A percentile compares a stretch with the other conserved stretches of the same genome.
Evolutionary conservation across 192 early-diverging fungal species (phyloP).

Genomic region (Mortierella antarctica): DNA sequence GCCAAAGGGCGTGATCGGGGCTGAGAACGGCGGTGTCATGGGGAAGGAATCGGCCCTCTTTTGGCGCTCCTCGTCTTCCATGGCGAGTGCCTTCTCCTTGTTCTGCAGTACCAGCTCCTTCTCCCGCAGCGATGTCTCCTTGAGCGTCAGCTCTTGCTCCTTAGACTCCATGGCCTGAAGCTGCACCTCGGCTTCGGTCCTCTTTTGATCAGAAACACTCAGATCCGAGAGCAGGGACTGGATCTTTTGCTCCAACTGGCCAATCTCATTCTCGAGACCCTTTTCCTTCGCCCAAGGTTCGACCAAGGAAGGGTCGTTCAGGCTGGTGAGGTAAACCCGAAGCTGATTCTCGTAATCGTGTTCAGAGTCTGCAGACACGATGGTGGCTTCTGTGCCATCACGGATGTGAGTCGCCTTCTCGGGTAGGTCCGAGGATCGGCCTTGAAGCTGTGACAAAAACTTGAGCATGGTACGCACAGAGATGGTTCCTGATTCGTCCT

Average conservation of each 20-base stretch:
- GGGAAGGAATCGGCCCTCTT: conserved; percentile 12
- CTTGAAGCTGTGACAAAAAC: conserved; percentile 50
- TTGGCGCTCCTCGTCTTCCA: conserved; percentile 10
- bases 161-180: conserved; percentile 36
- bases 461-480: conserved; percentile 49
- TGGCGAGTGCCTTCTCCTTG: conserved; percentile 13
- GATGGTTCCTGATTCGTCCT: conserved; percentile 15
- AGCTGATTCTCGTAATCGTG: conserved; percentile 22
- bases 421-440: background rate
- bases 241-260: conserved; percentile 34
- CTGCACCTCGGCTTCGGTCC: conserved; percentile 19
- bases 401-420: conserved; percentile 15
- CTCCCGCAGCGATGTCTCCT: background rate
- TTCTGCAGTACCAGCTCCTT: conserved; percentile 17
- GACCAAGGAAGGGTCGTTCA: conserved; percentile 34
- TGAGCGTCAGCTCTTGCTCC: conserved; percentile 15
- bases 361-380: conserved; percentile 6
- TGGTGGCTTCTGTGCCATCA: conserved; percentile 31
- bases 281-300: conserved; percentile 52
- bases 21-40: conserved; percentile 24
- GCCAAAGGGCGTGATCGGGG: conserved; percentile 42
- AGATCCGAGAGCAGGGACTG: conserved; percentile 27
- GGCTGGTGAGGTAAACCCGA: conserved; percentile 23
- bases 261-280: conserved; percentile 40
- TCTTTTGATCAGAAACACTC: conserved; percentile 27